Evolutionary conservation across 106 monocot genomes (phyloP), one percentile per base, ranked within the genome.

Genomic region (Xerophyta viscosa): DNA sequence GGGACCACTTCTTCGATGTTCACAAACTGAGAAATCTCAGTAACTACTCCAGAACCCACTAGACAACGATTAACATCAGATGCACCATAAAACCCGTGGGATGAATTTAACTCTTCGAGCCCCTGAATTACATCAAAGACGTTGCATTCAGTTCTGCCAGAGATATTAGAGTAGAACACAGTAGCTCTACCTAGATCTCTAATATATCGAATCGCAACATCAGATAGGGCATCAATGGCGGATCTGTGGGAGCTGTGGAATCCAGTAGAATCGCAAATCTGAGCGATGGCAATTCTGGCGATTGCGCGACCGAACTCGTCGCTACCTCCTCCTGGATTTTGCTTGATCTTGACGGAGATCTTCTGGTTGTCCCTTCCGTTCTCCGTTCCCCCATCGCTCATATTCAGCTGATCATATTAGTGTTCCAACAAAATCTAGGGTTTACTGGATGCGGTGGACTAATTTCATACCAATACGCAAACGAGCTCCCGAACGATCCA

Each of bases 91-190:
- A 70, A 77, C 31, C 77, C 74, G 13, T 63, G 61, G 2, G 70
- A 42, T 0, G 60, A 47, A n/a, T 54, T 53, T 33, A 88, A 31
- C 57, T 88, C 88, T 57, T 98, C 89, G 12, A 90, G 60, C 17
- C 63, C 96, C 48, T 82, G 89, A 27, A 98, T 61, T 29, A 98
- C 18, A 47, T 98, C 96, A 69, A 78, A 77, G 55, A 74, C 74
- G 29, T 77, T 90, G 73, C 83, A 70, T 6, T 55, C 58, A 0
- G 73, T 72, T 37, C 96, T 70, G 8, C 84, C 82, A 4, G 89
- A 47, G 3, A 86, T 54, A 57, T 80, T 77, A 0, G 86, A 72
- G 42, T 86, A 77, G 62, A 68, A 90, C 14, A 46, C 44, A 4
- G 96, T 67, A 29, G 73, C 19, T 51, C 66, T 73, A 21, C 89